Base-by-base conservation (phyloP, 108 stramenopile genomes). In the Fragilaria crotonensis region DNA sequence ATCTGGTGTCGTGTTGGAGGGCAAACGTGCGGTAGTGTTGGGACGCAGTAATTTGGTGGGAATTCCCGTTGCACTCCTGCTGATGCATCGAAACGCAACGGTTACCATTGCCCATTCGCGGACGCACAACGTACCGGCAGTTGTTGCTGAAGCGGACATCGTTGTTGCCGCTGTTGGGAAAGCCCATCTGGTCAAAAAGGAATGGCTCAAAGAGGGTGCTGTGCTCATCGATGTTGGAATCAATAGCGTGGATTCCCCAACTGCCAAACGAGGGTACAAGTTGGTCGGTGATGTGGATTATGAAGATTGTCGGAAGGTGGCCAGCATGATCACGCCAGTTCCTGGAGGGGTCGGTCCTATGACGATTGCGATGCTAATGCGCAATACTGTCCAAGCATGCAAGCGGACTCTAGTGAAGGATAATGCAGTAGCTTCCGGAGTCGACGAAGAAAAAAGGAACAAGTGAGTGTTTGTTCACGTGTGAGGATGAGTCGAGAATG, bases 261-360 rank as follows among this genome's bases (percentile, higher is more conserved):
- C 60, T 41, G 67, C 73, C 14, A 77, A 93, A 62, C 71, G 75
- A 55, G 87, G 95, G 1, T 97, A 97, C 64, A 79, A 88, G 29
- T 62, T 99, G 53, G 98, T 99, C 48, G 97, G 97, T 4, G 96
- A 98, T 73, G 96, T 96, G 5, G 78, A 95, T 71, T 97, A 86
- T 70, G 81, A 69, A 1, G 82, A 60, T 30, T 84, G 62, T 23
- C 68, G 68, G 56, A 66, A 68, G 53, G 82, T 93, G 29, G 85
- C 84, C 28, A 67, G 76, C 32, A 85, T 79, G 73, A 95, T 99
- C 47, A 97, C 97, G 14, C 99, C 97, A 1, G 98, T 99, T 27
- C 98, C 98, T 4, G 98, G 98, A 22, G 98, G 97, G 25, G 97
- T 99, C 1, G 98, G 98, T n/a, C 98, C 98, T 22, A 97, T 99